phyloP scores from a whole-genome alignment of 2,329 filamentous ascomycete genomes.

The Lecanoromycetidae sp. region DNA sequence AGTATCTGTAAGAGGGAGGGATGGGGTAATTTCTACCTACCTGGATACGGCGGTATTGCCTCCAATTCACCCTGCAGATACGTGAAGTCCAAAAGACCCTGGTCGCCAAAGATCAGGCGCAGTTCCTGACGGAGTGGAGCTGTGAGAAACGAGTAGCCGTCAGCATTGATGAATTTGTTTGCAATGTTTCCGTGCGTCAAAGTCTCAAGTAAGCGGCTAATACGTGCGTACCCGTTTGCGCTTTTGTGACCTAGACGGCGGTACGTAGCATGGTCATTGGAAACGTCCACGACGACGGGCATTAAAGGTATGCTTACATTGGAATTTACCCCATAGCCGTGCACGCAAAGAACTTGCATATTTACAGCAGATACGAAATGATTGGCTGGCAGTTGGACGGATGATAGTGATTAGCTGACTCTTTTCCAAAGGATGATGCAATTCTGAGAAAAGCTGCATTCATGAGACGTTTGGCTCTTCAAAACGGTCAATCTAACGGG shows the following conservation, averaged over 20 bases:
- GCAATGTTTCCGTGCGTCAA: not conserved
- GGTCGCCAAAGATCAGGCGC: not conserved
- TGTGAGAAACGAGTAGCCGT: not conserved
- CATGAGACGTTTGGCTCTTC: too few relatives aligned
- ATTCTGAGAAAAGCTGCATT: too few relatives aligned
- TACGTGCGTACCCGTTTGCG: not conserved
- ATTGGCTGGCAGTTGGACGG: too few relatives aligned
- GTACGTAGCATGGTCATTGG: not conserved
- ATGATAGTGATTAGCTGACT: too few relatives aligned
- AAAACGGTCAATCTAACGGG: too few relatives aligned
- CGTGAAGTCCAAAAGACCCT: not conserved
- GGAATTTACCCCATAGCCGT: not conserved
- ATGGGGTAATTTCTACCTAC: not conserved
- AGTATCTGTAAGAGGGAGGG: not conserved
- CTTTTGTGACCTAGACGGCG: not conserved
- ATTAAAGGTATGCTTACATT: not conserved
- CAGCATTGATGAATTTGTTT: not conserved
- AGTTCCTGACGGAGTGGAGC: not conserved
- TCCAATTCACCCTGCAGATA: not conserved
- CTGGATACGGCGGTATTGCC: not conserved
- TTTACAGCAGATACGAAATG: too few relatives aligned
- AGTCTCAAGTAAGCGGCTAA: too few relatives aligned
- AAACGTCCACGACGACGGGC: too few relatives aligned
- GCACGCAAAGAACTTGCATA: not conserved
- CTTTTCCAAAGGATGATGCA: too few relatives aligned